These are phyloP conservation scores for Tetratostichococcus sp. DNA, from an alignment of 139 green algal genomes.

Conservation along the genomic window DNA sequence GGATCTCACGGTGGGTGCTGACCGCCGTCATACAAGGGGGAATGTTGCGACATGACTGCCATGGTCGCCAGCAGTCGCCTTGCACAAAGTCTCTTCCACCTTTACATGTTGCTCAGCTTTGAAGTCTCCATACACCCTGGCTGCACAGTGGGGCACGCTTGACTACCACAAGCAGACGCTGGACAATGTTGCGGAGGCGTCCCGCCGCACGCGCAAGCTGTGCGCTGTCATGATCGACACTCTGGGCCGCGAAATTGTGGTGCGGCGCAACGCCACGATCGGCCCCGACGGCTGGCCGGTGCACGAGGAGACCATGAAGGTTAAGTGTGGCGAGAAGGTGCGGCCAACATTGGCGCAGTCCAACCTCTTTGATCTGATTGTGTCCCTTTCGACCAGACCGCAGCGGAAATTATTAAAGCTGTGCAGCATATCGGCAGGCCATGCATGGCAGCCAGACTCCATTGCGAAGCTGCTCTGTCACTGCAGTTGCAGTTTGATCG, in stretches of 20 bases:
- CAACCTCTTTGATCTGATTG: no score
- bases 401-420: no score
- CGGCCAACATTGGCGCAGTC: slow-evolving; percentile 4
- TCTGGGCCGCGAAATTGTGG: slow-evolving; percentile 71
- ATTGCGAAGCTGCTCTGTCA: no score
- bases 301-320: slow-evolving; percentile 25
- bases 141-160: slow-evolving; percentile 48
- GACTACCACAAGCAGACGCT: slow-evolving; percentile 75
- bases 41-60: no score
- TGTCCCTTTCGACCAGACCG: no score
- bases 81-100: no score
- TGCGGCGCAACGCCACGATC: slow-evolving; percentile 43
- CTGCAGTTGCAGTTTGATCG: no score
- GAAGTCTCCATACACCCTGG: not conserved
- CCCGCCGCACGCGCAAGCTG: slow-evolving; percentile 58
- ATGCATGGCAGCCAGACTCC: no score
- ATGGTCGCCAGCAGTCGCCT: no score
- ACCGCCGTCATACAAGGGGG: no score
- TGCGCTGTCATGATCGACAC: slow-evolving; percentile 84
- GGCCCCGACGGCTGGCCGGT: slow-evolving; percentile 68
- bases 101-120: no score
- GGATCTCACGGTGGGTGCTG: slow-evolving; percentile 66
- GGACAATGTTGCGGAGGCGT: slow-evolving; percentile 68
- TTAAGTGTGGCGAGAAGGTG: slow-evolving; percentile 35
- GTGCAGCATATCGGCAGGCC: no score